phyloP scores from a whole-genome alignment of 345 rosid genomes.

The Citrus trifoliata region DNA sequence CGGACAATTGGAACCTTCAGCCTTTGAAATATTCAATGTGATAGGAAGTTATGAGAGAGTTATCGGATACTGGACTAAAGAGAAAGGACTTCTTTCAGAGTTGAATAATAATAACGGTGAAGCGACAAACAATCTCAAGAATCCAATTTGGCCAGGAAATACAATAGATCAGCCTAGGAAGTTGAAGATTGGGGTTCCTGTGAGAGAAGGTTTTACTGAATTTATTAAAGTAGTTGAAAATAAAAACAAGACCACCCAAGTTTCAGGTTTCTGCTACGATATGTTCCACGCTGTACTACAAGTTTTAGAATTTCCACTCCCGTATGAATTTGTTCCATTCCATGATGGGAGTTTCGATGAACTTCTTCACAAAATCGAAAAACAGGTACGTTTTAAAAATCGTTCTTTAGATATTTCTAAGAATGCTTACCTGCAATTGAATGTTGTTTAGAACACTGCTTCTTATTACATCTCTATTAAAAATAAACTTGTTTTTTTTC shows the following conservation, averaged over 20 bases:
- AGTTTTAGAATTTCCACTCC: conserved; percentile 26
- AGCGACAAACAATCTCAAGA: background rate
- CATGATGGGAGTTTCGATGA: conserved; percentile 20
- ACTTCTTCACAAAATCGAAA: conserved; percentile 4
- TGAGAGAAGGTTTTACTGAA: conserved; percentile 23
- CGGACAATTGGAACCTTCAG: conserved; percentile 29
- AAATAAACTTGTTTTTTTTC: too few relatives aligned
- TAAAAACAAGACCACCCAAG: too few relatives aligned
- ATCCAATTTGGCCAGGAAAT: conserved; percentile 47
- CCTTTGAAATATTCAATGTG: conserved; percentile 39
- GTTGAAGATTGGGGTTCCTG: conserved; percentile 44
- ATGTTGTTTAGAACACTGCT: too few relatives aligned
- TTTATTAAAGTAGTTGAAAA: conserved; percentile 11
- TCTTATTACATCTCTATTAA: too few relatives aligned
- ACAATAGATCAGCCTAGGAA: conserved; percentile 21
- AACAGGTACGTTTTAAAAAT: background rate
- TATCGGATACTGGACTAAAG: conserved; percentile 37
- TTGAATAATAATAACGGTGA: background rate
- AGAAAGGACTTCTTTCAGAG: conserved; percentile 2
- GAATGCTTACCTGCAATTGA: background rate
- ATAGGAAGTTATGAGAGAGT: conserved; percentile 12
- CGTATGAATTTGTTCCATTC: conserved; percentile 15
- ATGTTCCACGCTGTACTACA: conserved; percentile 27
- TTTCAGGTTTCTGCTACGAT: conserved; percentile 28
- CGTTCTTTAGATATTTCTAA: background rate